Base-by-base conservation (phyloP, 75 land plant species). In the Isoetes taiwanensis region DNA sequence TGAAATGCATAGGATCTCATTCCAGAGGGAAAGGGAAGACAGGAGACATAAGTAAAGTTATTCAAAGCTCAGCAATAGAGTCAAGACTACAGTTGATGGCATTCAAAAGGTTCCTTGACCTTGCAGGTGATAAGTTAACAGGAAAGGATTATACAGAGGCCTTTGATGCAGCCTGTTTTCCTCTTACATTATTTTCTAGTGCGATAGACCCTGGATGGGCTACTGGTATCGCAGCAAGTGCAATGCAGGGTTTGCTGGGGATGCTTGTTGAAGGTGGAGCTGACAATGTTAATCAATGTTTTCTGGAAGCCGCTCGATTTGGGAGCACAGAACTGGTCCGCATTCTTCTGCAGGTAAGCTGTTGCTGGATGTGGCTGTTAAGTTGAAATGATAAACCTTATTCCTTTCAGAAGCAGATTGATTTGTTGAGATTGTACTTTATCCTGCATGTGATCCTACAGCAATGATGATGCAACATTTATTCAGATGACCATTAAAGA, bases 271-370 rank as follows among this genome's bases (percentile, higher is more conserved):
- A 90, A 39, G 83, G 96, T 2, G 96, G 96, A 52, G 96, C 96
- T n/a, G 96, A 90, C 35, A 90, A 90, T 75, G 96, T 90, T n/a
- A 85, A 90, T 54, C 96, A 90, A 56, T 90, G 96, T 40, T 82
- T 90, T 64, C 78, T 90, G 43, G 96, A 90, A 70, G 96, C 96
- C 20, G 81, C 96, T 21, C 70, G 96, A 28, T 90, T 90, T 74
- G 96, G 96, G 19, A 90, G 96, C 61, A 90, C 96, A 3, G 96
- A 90, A 43, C 90, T 90, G 63, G 96, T 90, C 0, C 83, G 86
- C 30, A 90, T 90, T 30, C 71, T 90, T 28, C 64, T 90, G 39
- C 96, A 90, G 83, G 96, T 85, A 74, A 62, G 3, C 4, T 26
- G 32, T 28, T 6, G 16, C 21, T 46, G 50, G 16, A 23, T 46